Evolutionary conservation across 1,139 yeast species (phyloP).

Genomic region (Nematodospora anomalae): DNA sequence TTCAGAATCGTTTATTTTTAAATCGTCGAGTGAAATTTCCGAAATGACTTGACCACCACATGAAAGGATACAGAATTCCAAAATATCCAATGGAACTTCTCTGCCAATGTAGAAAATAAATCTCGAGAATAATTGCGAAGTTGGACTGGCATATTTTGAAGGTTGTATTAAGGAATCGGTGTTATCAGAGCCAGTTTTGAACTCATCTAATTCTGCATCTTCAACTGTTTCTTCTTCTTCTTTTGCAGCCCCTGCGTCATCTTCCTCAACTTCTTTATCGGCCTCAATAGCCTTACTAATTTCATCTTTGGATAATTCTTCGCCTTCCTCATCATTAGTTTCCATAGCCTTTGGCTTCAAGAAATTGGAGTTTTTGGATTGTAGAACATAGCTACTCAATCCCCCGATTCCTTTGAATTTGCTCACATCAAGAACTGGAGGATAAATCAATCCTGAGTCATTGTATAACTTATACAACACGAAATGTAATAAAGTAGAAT

Average conservation of each 20-base stretch:
- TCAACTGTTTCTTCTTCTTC: conserved; percentile 45
- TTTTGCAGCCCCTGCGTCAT: conserved; percentile 32
- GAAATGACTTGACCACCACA: conserved; percentile 86
- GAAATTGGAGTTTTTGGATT: conserved; percentile 29
- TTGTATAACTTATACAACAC: conserved; percentile 81
- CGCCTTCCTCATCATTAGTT: conserved; percentile 34
- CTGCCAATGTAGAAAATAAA: conserved; percentile 88
- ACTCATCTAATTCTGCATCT: conserved; percentile 60
- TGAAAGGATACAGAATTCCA: conserved; percentile 84
- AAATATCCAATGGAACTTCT: conserved; percentile 90
- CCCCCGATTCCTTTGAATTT: conserved; percentile 89
- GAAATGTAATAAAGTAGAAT: conserved; percentile 87
- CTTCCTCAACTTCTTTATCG: conserved; percentile 39
- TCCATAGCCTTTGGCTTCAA: conserved; percentile 19
- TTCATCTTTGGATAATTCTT: conserved; percentile 43
- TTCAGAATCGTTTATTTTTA: conserved; percentile 43
- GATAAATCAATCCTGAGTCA: conserved; percentile 83
- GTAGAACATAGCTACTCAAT: conserved; percentile 73
- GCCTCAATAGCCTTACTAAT: conserved; percentile 53
- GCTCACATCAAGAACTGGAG: conserved; percentile 76
- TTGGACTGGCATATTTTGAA: conserved; percentile 55
- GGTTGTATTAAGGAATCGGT: conserved; percentile 88
- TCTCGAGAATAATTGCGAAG: conserved; percentile 64
- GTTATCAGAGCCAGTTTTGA: conserved; percentile 50
- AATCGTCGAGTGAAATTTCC: conserved; percentile 84